Base-by-base conservation (phyloP, 768 basidiomycete genomes). In the Phanerochaete carnosa region DNA sequence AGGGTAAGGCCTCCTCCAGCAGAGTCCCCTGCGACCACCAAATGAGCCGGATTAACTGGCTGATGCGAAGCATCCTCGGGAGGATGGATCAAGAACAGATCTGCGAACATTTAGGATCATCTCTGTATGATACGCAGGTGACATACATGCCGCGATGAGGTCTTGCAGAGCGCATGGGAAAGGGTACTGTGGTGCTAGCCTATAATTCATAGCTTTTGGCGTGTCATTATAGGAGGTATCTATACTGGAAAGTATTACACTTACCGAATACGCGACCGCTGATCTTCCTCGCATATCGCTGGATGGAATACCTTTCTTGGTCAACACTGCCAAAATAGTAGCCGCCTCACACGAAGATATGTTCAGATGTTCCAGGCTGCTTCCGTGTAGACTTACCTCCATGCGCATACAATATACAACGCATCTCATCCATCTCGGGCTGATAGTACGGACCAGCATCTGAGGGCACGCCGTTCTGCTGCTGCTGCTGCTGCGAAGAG, bases 171-270 rank as follows among this genome's bases (percentile, higher is more conserved):
- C 92, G 64, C 92, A 94, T 15, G 96, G 96, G 70, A 97, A 98
- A 1, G 96, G 96, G 67, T 96, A 98, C 74, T 98, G 96, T 0
- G 96, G 96, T 15, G 95, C 90, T n/a, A 95, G 83, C 39, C 90
- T 83, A 68, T 92, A 92, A 64, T 90, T 89, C 57, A 92, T 79
- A 60, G 89, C 89, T 90, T 61, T 12, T 57, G 30, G 45, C 53
- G 16, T 11, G 45, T 47, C 46, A 56, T 5, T 25, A 29, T 8
- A 3, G 76, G 43, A 23, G n/a, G 25, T 15, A 26, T 13, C 12
- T 2, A 22, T 9, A 22, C 7, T 3, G 2, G n/a, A 52, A 37
- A 19, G 29, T 30, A 39, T 5, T 61, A 25, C 23, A 68, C 80
- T 45, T 67, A 86, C 88, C 85, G 67, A 96, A 92, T 13, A 93